Evolutionary conservation across 768 basidiomycete species (phyloP), one percentile per base, ranked within the genome.

Genomic region (Xerocomellus chrysenteron): DNA sequence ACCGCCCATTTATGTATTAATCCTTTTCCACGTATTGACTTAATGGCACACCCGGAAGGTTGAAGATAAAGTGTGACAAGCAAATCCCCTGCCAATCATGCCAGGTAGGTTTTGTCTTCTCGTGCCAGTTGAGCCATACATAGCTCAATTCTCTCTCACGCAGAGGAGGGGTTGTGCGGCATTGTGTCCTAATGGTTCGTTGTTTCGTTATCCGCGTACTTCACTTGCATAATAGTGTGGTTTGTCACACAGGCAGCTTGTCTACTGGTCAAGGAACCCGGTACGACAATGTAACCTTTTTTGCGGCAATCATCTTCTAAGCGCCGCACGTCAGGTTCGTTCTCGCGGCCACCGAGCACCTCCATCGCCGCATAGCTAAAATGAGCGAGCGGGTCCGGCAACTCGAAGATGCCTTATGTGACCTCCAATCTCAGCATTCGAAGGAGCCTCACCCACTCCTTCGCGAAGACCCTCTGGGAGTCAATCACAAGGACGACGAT

Each of bases 21-120:
- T 54, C 49, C 47, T 47, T 59, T 63, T 64, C 55, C 55, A 55
- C 62, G 56, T 50, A 63, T 52, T 68, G 57, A 71, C 63, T 55
- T 55, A 46, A 59, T 63, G 42, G 30, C 40, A 37, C 17, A 9
- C 41, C 16, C 24, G n/a, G n/a, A 81, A 81, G 88, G 63, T 76
- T 90, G 63, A 86, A 90, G 78, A 88, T 90, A 69, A 88, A 88
- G 67, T 90, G 88, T 75, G 86, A 89, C 80, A 90, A 89, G 76
- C 81, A 86, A 60, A 86, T 89, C 52, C 88, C 88, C 11, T 90
- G 88, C 67, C 85, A 88, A 67, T 87, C 87, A 1, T 89, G 88
- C 68, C 82, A 83, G 76, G 86, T 84, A 67, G 42, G 75, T 69
- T 35, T 55, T 9, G 12, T 30, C n/a, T 50, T 21, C 37, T 21